These are phyloP conservation scores for Exophiala bonariae DNA, from an alignment of 2,329 filamentous ascomycete genomes.

Conservation along the genomic window DNA sequence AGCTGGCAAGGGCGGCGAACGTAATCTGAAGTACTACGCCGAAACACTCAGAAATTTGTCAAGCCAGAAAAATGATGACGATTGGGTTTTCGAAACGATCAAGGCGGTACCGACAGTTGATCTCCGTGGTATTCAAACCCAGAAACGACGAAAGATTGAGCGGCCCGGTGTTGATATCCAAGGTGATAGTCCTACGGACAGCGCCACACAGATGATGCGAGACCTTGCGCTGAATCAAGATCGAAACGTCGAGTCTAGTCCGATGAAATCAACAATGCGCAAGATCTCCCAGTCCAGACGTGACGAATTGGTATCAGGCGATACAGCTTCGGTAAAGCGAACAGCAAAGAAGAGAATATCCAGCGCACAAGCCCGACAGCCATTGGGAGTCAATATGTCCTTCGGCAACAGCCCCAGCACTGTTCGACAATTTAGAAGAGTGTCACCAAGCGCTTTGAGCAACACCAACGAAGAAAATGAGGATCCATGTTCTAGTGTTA, in stretches of 20 bases:
- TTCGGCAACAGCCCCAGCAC: constrained; percentile 94
- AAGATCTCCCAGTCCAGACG: constrained; percentile 13
- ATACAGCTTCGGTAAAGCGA: constrained; percentile 33
- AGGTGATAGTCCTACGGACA: constrained; percentile 34
- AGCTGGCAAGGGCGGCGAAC: constrained; percentile 66
- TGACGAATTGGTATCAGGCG: constrained; percentile 9
- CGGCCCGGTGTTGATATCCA: constrained; percentile 42
- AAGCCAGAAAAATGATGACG: constrained; percentile 71
- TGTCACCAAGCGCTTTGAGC: constrained; percentile 63
- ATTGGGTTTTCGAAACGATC: constrained; percentile 95
- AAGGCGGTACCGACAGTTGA: constrained; percentile 65
- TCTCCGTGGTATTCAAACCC: constrained; percentile 52
- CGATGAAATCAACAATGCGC: constrained; percentile 20
- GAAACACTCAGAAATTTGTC: constrained; percentile 77
- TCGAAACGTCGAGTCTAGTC: constrained; percentile 21
- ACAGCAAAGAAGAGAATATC: constrained; percentile 42
- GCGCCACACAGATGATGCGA: constrained; percentile 39
- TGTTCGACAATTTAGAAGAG: constrained; percentile 85
- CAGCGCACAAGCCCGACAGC: constrained; percentile 63
- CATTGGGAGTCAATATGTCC: constrained; percentile 83
- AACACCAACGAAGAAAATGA: constrained; percentile 30
- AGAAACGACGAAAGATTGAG: constrained; percentile 46
- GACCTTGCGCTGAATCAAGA: constrained; percentile 38
- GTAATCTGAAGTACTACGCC: constrained; percentile 83
- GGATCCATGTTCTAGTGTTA: constrained; percentile 19